Conservation (phyloP, 495 filamentous ascomycete genomes). For the Pyrenula aspistea region DNA sequence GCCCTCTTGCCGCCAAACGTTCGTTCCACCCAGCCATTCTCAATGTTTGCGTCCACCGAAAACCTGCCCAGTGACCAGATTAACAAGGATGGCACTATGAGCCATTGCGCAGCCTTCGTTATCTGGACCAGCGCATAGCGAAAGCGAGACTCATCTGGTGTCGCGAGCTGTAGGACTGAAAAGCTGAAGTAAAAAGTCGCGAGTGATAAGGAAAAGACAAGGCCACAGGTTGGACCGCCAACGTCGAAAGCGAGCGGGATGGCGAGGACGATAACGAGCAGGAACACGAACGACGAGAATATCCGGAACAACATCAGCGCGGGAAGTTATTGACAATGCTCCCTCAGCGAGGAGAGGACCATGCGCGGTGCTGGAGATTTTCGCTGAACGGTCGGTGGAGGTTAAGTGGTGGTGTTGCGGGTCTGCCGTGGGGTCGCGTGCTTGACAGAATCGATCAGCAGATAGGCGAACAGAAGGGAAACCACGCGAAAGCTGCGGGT, state of each 20-base stretch:
- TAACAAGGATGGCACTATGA: conserved; percentile 67
- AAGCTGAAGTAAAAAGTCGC: conserved; percentile 83
- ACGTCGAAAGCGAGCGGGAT: conserved; percentile 96
- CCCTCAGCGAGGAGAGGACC: background rate
- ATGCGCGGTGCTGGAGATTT: background rate
- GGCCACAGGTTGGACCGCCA: conserved; percentile 82
- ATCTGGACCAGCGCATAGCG: conserved; percentile 52
- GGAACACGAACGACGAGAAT: conserved; percentile 64
- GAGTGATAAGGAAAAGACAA: conserved; percentile 81
- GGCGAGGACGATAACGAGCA: conserved; percentile 78
- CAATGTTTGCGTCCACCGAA: conserved; percentile 68
- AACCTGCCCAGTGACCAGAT: conserved; percentile 94
- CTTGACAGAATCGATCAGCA: background rate
- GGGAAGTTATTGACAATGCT: background rate
- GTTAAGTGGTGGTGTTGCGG: background rate
- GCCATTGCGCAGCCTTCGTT: conserved; percentile 67
- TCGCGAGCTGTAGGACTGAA: conserved; percentile 65
- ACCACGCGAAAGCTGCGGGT: background rate
- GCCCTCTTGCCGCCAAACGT: conserved; percentile 62
- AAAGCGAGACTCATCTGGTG: conserved; percentile 67
- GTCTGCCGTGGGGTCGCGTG: background rate
- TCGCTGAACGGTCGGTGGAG: background rate
- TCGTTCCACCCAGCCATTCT: conserved; percentile 63
- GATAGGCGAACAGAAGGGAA: background rate
- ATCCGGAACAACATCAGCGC: conserved; percentile 54